phyloP scores from a whole-genome alignment of 2,329 filamentous ascomycete genomes.

The Sarocladium oryzae region DNA sequence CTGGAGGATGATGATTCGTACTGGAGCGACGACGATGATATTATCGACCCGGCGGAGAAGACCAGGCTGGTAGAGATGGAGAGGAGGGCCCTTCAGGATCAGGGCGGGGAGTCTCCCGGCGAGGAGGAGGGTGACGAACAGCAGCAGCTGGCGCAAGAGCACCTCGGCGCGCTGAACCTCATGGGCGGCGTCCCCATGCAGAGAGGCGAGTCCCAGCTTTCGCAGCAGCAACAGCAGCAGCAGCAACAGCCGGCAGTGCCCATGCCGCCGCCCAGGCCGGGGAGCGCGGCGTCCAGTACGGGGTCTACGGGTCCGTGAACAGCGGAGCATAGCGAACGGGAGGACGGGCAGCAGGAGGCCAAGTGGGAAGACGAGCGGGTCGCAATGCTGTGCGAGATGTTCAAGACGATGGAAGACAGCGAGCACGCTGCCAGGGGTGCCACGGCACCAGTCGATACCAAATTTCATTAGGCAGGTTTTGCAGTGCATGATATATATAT shows the following conservation, averaged over 20 bases:
- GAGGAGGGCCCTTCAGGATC: conserved; percentile 32
- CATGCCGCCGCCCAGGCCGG: conserved; percentile 26
- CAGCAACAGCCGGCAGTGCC: conserved; percentile 17
- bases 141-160: conserved; percentile 8
- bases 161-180: conserved; percentile 15
- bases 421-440: not conserved
- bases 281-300: conserved; percentile 36
- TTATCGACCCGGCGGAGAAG: conserved; percentile 57
- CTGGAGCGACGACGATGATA: conserved; percentile 60
- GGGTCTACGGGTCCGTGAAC: conserved; percentile 33
- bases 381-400: not conserved
- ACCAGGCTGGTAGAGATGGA: conserved; percentile 45
- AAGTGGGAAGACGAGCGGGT: not conserved
- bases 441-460: not conserved
- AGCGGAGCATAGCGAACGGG: not conserved
- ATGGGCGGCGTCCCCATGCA: conserved; percentile 34
- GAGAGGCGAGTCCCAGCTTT: conserved; percentile 19
- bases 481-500: no score
- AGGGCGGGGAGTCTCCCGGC: conserved; percentile 12
- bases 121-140: conserved; percentile 1
- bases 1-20: conserved; percentile 52
- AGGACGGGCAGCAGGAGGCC: not conserved
- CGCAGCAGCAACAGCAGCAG: not conserved
- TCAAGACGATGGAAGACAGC: not conserved
- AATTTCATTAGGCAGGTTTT: not conserved